Conservation (phyloP, 2,329 filamentous ascomycete genomes). For the Lachnellula arida region DNA sequence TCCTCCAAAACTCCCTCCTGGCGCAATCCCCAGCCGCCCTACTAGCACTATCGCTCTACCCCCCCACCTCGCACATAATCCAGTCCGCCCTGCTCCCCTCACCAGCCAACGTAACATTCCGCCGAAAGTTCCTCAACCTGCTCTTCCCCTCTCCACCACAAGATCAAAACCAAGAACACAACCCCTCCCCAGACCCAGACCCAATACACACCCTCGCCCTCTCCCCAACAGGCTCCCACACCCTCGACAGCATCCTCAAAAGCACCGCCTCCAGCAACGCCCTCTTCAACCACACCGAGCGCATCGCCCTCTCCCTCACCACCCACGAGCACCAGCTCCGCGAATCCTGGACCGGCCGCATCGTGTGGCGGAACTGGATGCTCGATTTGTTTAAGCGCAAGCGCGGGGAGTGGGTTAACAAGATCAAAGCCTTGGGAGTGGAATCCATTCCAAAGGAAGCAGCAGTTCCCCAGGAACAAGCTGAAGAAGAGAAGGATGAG, state of each 20-base stretch:
- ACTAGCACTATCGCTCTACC: constrained; percentile 53
- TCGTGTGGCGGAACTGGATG: constrained; percentile 70
- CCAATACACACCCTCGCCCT: constrained; percentile 37
- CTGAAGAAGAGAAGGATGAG: constrained; percentile 8
- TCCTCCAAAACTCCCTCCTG: constrained; percentile 70
- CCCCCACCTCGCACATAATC: constrained; percentile 55
- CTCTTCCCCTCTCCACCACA: constrained; percentile 38
- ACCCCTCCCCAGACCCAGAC: constrained; percentile 4
- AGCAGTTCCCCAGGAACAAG: background rate
- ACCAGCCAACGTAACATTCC: constrained; percentile 51
- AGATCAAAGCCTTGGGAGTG: constrained; percentile 41
- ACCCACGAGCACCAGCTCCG: constrained; percentile 55
- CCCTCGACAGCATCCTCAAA: constrained; percentile 61
- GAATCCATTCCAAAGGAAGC: background rate
- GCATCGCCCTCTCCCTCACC: constrained; percentile 58
- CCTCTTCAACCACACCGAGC: constrained; percentile 63
- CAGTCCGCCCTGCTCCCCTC: constrained; percentile 56
- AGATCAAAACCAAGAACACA: constrained; percentile 1
- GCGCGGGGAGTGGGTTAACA: constrained; percentile 58
- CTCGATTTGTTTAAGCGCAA: constrained; percentile 66
- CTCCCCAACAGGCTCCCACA: constrained; percentile 59
- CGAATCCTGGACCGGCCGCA: constrained; percentile 60
- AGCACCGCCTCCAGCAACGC: constrained; percentile 17
- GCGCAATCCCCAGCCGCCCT: constrained; percentile 52
- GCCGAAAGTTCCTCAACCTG: constrained; percentile 57